A percentile compares a stretch with the other conserved stretches of the same genome.
phyloP scores from a whole-genome alignment of 106 monocot genomes.

The Apostasia shenzhenica region DNA sequence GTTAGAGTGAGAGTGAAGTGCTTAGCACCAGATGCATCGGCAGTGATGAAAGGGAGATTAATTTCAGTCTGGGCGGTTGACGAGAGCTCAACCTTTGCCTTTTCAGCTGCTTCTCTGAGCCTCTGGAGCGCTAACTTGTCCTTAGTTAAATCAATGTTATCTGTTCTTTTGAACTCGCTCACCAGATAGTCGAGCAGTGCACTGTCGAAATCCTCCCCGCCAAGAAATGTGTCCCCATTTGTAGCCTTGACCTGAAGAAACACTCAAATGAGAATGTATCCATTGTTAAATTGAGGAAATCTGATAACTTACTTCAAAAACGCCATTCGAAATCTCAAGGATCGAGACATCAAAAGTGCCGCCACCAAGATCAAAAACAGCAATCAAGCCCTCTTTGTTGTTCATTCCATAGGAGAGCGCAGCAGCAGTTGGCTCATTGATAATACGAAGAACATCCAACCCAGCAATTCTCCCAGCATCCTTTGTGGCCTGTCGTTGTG shows the following conservation, averaged over 20 bases:
- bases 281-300: too few relatives aligned
- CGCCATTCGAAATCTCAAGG: conserved; percentile 63
- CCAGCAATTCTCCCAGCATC: conserved; percentile 57
- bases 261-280: neutral
- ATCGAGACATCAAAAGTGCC: conserved; percentile 71
- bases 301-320: conserved; percentile 35
- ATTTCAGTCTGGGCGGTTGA: conserved; percentile 23
- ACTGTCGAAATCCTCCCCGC: conserved; percentile 36
- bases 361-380: conserved; percentile 60
- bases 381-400: conserved; percentile 58
- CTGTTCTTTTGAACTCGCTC: conserved; percentile 17
- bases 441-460: conserved; percentile 49
- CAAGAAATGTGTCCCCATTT: conserved; percentile 24
- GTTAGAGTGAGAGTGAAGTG: conserved; percentile 17
- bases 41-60: conserved; percentile 24
- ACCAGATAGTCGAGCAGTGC: conserved; percentile 16
- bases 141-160: conserved; percentile 19
- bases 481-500: conserved; percentile 51
- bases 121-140: conserved; percentile 17
- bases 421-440: conserved; percentile 62
- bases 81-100: conserved; percentile 23
- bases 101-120: conserved; percentile 26
- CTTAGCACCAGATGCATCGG: conserved; percentile 20
- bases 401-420: conserved; percentile 67
- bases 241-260: conserved; percentile 25